A percentile compares a stretch with the other conserved stretches of the same genome.
These are phyloP conservation scores for Lipomyces spencermartinsiae DNA, from an alignment of 805 yeast species.

Conservation along the genomic window DNA sequence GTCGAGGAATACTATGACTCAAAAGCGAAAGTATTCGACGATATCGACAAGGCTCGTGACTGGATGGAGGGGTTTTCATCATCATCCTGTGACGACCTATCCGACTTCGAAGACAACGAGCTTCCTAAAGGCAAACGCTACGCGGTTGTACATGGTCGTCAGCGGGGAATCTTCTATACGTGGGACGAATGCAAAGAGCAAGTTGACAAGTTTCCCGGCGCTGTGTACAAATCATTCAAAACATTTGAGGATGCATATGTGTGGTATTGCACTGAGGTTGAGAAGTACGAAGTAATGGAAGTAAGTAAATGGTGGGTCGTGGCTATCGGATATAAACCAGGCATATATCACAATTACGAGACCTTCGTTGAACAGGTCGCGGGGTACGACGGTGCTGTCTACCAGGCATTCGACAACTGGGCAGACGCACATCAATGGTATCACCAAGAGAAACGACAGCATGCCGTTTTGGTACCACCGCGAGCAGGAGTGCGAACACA, in stretches of 20 bases:
- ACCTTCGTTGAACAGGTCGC: neutral
- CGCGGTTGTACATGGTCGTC: constrained; percentile 62
- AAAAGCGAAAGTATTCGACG: constrained; percentile 8
- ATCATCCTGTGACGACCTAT: constrained; percentile 7
- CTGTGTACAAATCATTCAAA: constrained; percentile 62
- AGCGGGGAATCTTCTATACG: constrained; percentile 59
- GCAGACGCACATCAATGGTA: constrained; percentile 2
- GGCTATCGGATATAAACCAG: constrained; percentile 7
- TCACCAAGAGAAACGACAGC: neutral
- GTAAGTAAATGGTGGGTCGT: constrained; percentile 1
- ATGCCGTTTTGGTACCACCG: neutral
- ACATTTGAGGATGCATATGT: constrained; percentile 56
- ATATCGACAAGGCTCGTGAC: constrained; percentile 2
- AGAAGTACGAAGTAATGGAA: constrained; percentile 23
- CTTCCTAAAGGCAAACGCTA: constrained; percentile 44
- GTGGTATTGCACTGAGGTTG: constrained; percentile 38
- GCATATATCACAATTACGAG: neutral
- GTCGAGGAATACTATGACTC: constrained; percentile 1
- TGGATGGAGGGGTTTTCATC: neutral
- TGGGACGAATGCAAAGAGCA: constrained; percentile 61
- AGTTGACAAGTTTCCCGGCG: constrained; percentile 63
- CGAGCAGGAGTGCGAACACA: no score
- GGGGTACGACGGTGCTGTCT: constrained; percentile 1
- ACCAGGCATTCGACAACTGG: neutral
- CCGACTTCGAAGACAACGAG: neutral